Evolutionary conservation across 805 yeast genomes (phyloP).

Genomic region (Brettanomyces anomalus): DNA sequence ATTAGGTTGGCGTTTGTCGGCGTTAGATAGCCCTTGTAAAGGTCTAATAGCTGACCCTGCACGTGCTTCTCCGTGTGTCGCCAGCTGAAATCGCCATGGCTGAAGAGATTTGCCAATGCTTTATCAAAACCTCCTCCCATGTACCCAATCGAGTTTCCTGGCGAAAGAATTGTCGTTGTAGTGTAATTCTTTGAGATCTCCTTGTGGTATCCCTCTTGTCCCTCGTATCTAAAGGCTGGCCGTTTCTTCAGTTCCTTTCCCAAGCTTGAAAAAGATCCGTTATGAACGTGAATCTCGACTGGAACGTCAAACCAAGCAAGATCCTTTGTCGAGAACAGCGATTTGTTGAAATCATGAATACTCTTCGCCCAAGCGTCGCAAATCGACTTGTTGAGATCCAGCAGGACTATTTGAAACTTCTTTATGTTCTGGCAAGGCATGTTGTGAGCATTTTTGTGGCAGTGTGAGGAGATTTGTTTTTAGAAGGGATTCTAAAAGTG

Average conservation of each 20-base stretch:
- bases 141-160: slow-evolving; percentile 43
- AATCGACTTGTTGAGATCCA: slow-evolving; percentile 14
- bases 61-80: slow-evolving; percentile 16
- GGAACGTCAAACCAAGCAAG: slow-evolving; percentile 14
- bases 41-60: slow-evolving; percentile 7
- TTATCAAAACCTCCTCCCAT: slow-evolving; percentile 45
- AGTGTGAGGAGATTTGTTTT: background rate
- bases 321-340: slow-evolving; percentile 3
- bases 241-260: slow-evolving; percentile 3
- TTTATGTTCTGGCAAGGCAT: slow-evolving; percentile 3
- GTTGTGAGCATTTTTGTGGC: background rate
- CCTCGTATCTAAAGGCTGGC: slow-evolving; percentile 6
- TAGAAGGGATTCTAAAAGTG: background rate
- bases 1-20: slow-evolving; percentile 23
- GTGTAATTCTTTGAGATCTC: slow-evolving; percentile 11
- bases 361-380: slow-evolving; percentile 15
- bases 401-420: slow-evolving; percentile 13
- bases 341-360: slow-evolving; percentile 8
- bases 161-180: slow-evolving; percentile 32
- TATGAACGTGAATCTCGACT: slow-evolving; percentile 12
- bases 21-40: slow-evolving; percentile 26
- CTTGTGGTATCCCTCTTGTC: slow-evolving; percentile 6
- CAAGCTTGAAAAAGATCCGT: slow-evolving; percentile 13
- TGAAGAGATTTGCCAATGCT: slow-evolving; percentile 24
- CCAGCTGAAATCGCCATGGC: slow-evolving; percentile 8